Percentiles rank a stretch among this genome's conserved stretches.
phyloP scores from a whole-genome alignment of 495 filamentous ascomycete species.

The Halenospora varia region DNA sequence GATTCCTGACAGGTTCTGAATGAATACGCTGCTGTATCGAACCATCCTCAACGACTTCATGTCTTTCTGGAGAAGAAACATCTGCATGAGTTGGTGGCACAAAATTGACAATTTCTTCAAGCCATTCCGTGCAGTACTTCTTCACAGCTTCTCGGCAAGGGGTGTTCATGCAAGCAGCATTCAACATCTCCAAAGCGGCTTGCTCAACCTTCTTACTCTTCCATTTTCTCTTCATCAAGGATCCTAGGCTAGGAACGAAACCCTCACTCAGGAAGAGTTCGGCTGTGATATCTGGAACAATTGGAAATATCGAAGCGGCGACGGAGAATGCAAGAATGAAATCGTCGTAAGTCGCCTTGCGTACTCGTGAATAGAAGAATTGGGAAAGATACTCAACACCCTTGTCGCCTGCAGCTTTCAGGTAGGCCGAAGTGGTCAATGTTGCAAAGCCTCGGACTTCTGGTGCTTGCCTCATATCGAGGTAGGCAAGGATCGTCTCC shows the following conservation, averaged over 20 bases:
- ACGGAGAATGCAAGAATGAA: slow-evolving; percentile 81
- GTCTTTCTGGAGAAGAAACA: slow-evolving; percentile 12
- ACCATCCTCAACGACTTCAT: slow-evolving; percentile 16
- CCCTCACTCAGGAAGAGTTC: slow-evolving; percentile 79
- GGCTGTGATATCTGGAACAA: slow-evolving; percentile 65
- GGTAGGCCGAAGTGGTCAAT: slow-evolving; percentile 71
- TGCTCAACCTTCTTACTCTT: slow-evolving; percentile 77
- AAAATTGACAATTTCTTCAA: slow-evolving; percentile 71
- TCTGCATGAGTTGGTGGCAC: slow-evolving; percentile 58
- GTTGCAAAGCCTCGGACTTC: slow-evolving; percentile 70
- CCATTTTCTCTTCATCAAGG: slow-evolving; percentile 66
- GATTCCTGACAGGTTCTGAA: slow-evolving; percentile 45
- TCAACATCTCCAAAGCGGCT: slow-evolving; percentile 80
- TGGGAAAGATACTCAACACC: slow-evolving; percentile 61
- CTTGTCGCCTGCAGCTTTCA: slow-evolving; percentile 66
- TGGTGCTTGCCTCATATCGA: slow-evolving; percentile 70
- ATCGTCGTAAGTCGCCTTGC: slow-evolving; percentile 50
- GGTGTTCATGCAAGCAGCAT: slow-evolving; percentile 80
- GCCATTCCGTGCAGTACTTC: slow-evolving; percentile 77
- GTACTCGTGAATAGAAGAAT: slow-evolving; percentile 54
- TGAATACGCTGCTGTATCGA: slow-evolving; percentile 32
- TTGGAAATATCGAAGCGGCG: slow-evolving; percentile 78
- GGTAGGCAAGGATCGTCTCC: slow-evolving; percentile 70
- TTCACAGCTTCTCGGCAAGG: slow-evolving; percentile 73
- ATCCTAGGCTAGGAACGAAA: slow-evolving; percentile 66